Conservation (phyloP, 2,329 filamentous ascomycete species). For the Aspergillus spinulosporus region DNA sequence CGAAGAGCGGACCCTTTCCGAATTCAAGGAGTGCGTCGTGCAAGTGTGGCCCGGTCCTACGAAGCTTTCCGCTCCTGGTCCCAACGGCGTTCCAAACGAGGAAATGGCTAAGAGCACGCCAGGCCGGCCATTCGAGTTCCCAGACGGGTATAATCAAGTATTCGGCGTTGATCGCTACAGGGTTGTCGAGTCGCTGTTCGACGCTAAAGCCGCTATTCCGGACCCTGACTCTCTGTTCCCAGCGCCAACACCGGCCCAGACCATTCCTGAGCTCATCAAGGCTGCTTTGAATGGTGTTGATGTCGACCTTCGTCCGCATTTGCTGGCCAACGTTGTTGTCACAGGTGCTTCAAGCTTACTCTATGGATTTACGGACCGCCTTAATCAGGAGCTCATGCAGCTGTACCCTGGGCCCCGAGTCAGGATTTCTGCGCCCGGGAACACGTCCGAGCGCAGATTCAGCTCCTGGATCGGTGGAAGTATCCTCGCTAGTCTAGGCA, state of each 20-base stretch:
- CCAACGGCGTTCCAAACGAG: conserved; percentile 65
- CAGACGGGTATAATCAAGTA: conserved; percentile 92
- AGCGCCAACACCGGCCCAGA: conserved; percentile 68
- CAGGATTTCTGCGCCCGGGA: conserved; percentile 81
- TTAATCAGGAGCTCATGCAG: conserved; percentile 77
- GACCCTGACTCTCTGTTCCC: conserved; percentile 48
- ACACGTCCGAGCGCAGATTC: conserved; percentile 85
- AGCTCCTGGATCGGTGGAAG: conserved; percentile 96
- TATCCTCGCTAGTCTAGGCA: conserved; percentile 90
- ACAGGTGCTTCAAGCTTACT: conserved; percentile 85
- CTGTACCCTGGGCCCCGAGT: conserved; percentile 85
- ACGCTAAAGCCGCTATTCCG: conserved; percentile 71
- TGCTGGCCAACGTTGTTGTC: conserved; percentile 88
- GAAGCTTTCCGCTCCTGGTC: conserved; percentile 54
- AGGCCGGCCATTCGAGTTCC: conserved; percentile 92
- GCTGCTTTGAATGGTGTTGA: conserved; percentile 77
- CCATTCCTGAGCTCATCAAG: conserved; percentile 79
- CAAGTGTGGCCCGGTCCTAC: conserved; percentile 87
- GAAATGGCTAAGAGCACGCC: conserved; percentile 72
- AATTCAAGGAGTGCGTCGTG: conserved; percentile 97
- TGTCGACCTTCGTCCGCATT: conserved; percentile 78
- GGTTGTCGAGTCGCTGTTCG: conserved; percentile 86
- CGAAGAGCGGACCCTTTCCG: conserved; percentile 88
- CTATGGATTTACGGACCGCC: conserved; percentile 86
- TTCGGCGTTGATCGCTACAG: conserved; percentile 87